These are phyloP conservation scores for Acacia confusa DNA, from an alignment of 306 rosid species.

Conservation along the genomic window DNA sequence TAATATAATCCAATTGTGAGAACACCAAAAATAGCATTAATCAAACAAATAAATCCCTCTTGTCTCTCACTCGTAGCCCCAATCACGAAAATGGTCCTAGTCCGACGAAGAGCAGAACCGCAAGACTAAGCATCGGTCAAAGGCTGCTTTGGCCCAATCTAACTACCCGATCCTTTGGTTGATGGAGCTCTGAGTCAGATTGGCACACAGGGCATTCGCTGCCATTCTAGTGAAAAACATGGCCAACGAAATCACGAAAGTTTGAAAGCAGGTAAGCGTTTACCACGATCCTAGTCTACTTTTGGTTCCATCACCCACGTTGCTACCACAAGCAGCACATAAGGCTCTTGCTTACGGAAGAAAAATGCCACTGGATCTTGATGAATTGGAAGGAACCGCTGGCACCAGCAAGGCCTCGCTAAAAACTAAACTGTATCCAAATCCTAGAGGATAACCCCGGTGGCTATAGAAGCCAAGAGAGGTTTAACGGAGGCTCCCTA, in stretches of 20 bases:
- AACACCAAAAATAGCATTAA: too few relatives aligned
- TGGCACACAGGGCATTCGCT: conserved; percentile 89
- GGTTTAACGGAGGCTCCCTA: conserved; percentile 88
- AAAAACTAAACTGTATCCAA: too few relatives aligned
- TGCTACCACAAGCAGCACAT: conserved; percentile 91
- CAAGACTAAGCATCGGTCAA: conserved; percentile 49
- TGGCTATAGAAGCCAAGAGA: conserved; percentile 68
- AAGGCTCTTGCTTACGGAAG: conserved; percentile 77
- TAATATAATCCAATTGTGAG: too few relatives aligned
- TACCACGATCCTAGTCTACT: conserved; percentile 75
- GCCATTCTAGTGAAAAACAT: conserved; percentile 97
- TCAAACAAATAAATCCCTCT: too few relatives aligned
- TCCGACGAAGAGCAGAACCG: too few relatives aligned
- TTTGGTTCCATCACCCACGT: conserved; percentile 92
- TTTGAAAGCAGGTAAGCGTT: conserved; percentile 97
- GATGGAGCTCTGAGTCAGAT: conserved; percentile 63
- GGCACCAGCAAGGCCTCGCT: too few relatives aligned
- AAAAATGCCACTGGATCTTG: conserved; percentile 90
- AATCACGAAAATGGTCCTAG: too few relatives aligned
- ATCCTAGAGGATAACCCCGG: conserved; percentile 70
- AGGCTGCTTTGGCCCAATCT: conserved; percentile 88
- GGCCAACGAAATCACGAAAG: conserved; percentile 87
- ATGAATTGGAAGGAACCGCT: conserved; percentile 84
- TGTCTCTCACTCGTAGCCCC: too few relatives aligned
- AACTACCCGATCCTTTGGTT: conserved; percentile 89